phyloP scores from a whole-genome alignment of 2,329 filamentous ascomycete genomes.

The Thielaviopsis musarum region DNA sequence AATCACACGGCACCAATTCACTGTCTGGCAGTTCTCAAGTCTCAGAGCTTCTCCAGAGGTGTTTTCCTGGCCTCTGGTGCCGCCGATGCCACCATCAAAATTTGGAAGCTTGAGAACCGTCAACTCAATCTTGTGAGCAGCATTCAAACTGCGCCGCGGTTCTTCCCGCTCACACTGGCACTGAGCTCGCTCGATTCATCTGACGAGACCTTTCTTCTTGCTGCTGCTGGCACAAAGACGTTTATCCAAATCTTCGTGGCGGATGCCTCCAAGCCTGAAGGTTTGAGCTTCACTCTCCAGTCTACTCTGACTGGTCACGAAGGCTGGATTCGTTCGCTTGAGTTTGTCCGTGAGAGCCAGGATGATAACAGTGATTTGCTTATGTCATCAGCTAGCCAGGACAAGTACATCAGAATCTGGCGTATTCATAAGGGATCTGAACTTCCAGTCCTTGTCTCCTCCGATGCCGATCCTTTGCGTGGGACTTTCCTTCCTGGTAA shows the following conservation, averaged over 20 bases:
- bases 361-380: slow-evolving; percentile 46
- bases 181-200: slow-evolving; percentile 41
- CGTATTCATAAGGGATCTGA: slow-evolving; percentile 57
- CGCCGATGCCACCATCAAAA: slow-evolving; percentile 55
- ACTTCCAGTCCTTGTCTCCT: slow-evolving; percentile 36
- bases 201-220: slow-evolving; percentile 46
- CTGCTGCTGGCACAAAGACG: slow-evolving; percentile 70
- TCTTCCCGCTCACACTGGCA: slow-evolving; percentile 66
- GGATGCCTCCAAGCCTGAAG: slow-evolving; percentile 21
- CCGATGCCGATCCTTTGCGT: slow-evolving; percentile 36
- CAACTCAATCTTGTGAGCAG: slow-evolving; percentile 44
- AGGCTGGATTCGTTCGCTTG: slow-evolving; percentile 80
- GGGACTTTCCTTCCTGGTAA: slow-evolving; percentile 47
- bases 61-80: slow-evolving; percentile 59
- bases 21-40: slow-evolving; percentile 33
- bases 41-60: slow-evolving; percentile 16
- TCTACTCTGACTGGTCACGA: slow-evolving; percentile 79
- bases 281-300: slow-evolving; percentile 45
- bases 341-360: slow-evolving; percentile 43
- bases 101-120: slow-evolving; percentile 49
- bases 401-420: slow-evolving; percentile 95
- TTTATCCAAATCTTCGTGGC: slow-evolving; percentile 66
- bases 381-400: slow-evolving; percentile 85
- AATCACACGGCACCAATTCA: slow-evolving; percentile 64
- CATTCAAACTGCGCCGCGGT: slow-evolving; percentile 57